Percentiles rank a stretch among this genome's conserved stretches.
These are phyloP conservation scores for Psilocybe azurescens DNA, from an alignment of 768 basidiomycete genomes.

Conservation along the genomic window DNA sequence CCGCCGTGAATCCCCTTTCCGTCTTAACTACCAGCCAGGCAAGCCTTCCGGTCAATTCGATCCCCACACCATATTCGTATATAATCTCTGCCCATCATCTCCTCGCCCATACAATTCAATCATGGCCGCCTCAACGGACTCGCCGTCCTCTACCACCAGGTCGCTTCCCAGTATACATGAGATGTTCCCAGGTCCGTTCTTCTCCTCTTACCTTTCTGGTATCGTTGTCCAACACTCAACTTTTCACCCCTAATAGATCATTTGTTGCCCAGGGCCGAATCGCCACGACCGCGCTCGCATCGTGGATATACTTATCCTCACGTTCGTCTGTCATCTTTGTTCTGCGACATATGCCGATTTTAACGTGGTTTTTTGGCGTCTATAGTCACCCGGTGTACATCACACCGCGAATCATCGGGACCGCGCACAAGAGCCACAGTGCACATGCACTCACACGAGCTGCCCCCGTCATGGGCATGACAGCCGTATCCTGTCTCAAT, in stretches of 20 bases:
- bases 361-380: conserved; percentile 2
- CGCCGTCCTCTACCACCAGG: neutral
- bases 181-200: conserved; percentile 52
- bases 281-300: neutral
- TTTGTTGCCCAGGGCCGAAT: neutral
- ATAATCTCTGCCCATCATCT: neutral
- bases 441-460: conserved; percentile 1
- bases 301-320: neutral
- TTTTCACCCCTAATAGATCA: neutral
- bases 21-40: conserved; percentile 9
- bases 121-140: neutral
- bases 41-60: too few relatives aligned
- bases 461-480: neutral
- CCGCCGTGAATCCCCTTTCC: conserved; percentile 19
- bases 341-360: neutral
- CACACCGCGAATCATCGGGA: conserved; percentile 7
- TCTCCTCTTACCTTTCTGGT: neutral
- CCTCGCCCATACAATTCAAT: neutral
- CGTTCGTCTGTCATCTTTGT: neutral
- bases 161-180: conserved; percentile 57
- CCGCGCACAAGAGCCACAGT: conserved; percentile 7
- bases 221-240: neutral
- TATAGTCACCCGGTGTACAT: conserved; percentile 10
- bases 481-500: neutral
- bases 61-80: too few relatives aligned